Percentiles rank a stretch among this genome's conserved stretches.
Evolutionary conservation across 805 yeast species (phyloP).

Genomic region (Ogataea populi-albae): DNA sequence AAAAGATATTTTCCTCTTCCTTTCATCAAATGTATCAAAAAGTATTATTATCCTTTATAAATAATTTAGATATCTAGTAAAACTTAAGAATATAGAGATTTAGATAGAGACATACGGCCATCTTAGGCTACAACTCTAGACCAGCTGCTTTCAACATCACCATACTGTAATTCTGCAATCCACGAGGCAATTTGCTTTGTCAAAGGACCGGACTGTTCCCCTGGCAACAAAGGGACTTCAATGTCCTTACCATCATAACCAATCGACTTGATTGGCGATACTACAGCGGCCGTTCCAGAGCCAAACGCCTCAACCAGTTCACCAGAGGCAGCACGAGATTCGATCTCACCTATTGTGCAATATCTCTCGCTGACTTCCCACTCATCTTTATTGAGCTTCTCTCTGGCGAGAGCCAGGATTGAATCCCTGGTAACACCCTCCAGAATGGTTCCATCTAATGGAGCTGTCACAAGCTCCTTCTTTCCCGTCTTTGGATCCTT

Average conservation of each 20-base stretch:
- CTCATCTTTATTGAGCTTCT: constrained; percentile 66
- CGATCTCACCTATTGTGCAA: constrained; percentile 77
- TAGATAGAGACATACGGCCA: no score
- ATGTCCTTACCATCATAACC: constrained; percentile 76
- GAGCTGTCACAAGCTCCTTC: constrained; percentile 92
- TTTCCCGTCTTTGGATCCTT: constrained; percentile 71
- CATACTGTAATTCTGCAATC: constrained; percentile 91
- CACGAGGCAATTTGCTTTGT: constrained; percentile 77
- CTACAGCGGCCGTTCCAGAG: constrained; percentile 96
- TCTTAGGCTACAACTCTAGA: constrained; percentile 31
- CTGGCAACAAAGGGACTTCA: constrained; percentile 73
- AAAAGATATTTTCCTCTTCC: no score
- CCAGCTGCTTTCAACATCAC: constrained; percentile 68
- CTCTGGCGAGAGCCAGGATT: constrained; percentile 70
- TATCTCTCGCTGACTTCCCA: constrained; percentile 86
- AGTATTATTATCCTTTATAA: no score
- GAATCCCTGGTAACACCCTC: constrained; percentile 98
- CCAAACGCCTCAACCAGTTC: constrained; percentile 93
- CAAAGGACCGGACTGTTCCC: constrained; percentile 74
- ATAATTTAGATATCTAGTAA: no score
- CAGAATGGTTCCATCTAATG: constrained; percentile 93
- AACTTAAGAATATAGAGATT: no score
- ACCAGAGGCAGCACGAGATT: constrained; percentile 72
- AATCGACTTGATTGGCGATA: constrained; percentile 86
- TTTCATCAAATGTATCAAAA: no score